Base-by-base conservation (phyloP, 805 yeast species). In the Isabelozyma pseudorhagii region DNA sequence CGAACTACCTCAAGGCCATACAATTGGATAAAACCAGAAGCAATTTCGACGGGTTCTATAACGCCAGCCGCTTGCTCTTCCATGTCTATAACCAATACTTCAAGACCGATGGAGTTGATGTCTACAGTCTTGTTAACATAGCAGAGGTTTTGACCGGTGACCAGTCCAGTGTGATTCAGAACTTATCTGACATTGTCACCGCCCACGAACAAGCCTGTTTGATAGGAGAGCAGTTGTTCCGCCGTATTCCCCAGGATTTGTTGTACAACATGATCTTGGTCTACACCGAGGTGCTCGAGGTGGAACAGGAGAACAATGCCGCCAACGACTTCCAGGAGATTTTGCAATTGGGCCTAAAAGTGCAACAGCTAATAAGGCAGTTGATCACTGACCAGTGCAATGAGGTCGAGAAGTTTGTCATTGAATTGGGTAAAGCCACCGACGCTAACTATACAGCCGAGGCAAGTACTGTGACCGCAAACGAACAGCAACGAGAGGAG, bases 31-130 rank as follows among this genome's bases (percentile, higher is more conserved):
- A 45, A 39, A 8, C 42, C 21, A 39, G 54, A 14, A 47, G 44
- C 38, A 47, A 44, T 38, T 44, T 69, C 28, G 89, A 85, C 59
- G 71, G 81, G 13, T 68, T 76, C 52, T 86, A 85, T 61, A 87
- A 86, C 63, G 67, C 81, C 3, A 73, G 82, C 15, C 62, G 93
- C 50, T 68, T 86, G 52, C 63, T 83, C 18, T 83, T 78, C 53
- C 82, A 79, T 50, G 85, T 85, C 0, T 82, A 83, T 59, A 69
- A 65, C 53, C 79, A 77, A 45, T 80, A 76, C 51, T 64, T 71
- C 45, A 77, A 77, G 46, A 69, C 72, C 8, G 84, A 82, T 10
- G 79, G 77, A 0, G 71, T 80, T 3, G 58, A 68, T 47, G 42
- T 70, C 1, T 45, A 54, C n/a, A 61, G 57, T 9, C 59, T 73